Conservation (phyloP, 805 yeast species). For the Sporopachydermia quercuum region DNA sequence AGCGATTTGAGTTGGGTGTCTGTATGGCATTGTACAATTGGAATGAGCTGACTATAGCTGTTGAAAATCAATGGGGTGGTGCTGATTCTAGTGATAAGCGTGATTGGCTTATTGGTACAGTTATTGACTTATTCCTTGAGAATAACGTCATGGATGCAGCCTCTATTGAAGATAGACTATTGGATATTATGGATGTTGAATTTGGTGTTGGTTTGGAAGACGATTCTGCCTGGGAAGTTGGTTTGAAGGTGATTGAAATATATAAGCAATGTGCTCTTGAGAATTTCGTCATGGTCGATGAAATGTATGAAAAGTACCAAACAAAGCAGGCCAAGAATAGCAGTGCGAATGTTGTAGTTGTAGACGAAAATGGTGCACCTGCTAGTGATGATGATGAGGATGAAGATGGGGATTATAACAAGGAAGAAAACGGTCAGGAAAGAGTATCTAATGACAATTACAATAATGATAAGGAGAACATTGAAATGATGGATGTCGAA, state of each 20-base stretch:
- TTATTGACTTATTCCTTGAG: conserved; percentile 56
- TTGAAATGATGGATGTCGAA: conserved; percentile 22
- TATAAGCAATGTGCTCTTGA: conserved; percentile 48
- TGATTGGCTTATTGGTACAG: conserved; percentile 83
- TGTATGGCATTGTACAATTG: conserved; percentile 83
- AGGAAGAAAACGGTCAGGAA: conserved; percentile 26
- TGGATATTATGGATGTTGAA: conserved; percentile 89
- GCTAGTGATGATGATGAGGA: conserved; percentile 39
- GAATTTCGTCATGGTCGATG: conserved; percentile 42
- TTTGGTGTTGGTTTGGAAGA: conserved; percentile 83
- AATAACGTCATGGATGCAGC: conserved; percentile 58
- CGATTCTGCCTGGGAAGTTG: conserved; percentile 68
- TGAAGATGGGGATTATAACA: conserved; percentile 31
- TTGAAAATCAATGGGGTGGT: conserved; percentile 92
- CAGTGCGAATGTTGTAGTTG: conserved; percentile 19
- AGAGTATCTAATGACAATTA: no score
- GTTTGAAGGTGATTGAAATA: conserved; percentile 44
- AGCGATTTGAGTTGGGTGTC: conserved; percentile 82
- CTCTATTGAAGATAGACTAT: conserved; percentile 69
- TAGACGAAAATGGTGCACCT: conserved; percentile 44
- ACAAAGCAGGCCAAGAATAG: conserved; percentile 30
- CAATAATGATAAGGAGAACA: conserved; percentile 21
- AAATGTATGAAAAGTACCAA: conserved; percentile 42
- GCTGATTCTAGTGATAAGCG: conserved; percentile 80
- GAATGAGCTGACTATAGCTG: conserved; percentile 83